Evolutionary conservation across 352 stramenopile genomes (phyloP).

Genomic region (Pythium volutum): DNA sequence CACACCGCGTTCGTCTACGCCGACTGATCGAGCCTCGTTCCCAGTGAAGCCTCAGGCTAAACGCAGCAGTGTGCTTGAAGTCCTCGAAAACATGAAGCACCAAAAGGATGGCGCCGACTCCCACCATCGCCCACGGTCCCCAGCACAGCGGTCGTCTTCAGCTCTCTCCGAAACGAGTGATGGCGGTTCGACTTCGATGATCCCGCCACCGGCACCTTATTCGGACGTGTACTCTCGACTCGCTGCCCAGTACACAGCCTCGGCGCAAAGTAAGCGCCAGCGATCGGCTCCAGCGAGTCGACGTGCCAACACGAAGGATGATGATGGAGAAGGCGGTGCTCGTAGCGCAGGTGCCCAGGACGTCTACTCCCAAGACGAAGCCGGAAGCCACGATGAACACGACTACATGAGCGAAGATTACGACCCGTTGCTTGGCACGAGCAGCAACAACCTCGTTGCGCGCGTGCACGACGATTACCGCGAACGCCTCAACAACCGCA

Average conservation of each 20-base stretch:
- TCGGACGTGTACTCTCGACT: constrained; percentile 80
- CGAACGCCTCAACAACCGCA: constrained; percentile 60
- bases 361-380: constrained; percentile 36
- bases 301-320: constrained; percentile 35
- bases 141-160: constrained; percentile 19
- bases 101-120: constrained; percentile 58
- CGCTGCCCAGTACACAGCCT: constrained; percentile 78
- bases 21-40: constrained; percentile 50
- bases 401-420: constrained; percentile 37
- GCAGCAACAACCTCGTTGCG: constrained; percentile 50
- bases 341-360: constrained; percentile 17
- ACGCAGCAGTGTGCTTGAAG: constrained; percentile 72
- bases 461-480: constrained; percentile 78
- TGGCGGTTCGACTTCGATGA: constrained; percentile 13
- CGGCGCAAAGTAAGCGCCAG: constrained; percentile 79
- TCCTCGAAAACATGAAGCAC: constrained; percentile 80
- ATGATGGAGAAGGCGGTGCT: constrained; percentile 26
- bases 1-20: constrained; percentile 47
- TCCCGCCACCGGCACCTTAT: constrained; percentile 54
- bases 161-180: constrained; percentile 30
- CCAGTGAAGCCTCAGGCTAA: constrained; percentile 52
- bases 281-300: constrained; percentile 29
- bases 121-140: constrained; percentile 46
- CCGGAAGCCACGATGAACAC: constrained; percentile 24
- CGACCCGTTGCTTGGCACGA: constrained; percentile 58